Evolutionary conservation across 495 filamentous ascomycete genomes (phyloP).

Genomic region (Penicillium psychrofluorescens): DNA sequence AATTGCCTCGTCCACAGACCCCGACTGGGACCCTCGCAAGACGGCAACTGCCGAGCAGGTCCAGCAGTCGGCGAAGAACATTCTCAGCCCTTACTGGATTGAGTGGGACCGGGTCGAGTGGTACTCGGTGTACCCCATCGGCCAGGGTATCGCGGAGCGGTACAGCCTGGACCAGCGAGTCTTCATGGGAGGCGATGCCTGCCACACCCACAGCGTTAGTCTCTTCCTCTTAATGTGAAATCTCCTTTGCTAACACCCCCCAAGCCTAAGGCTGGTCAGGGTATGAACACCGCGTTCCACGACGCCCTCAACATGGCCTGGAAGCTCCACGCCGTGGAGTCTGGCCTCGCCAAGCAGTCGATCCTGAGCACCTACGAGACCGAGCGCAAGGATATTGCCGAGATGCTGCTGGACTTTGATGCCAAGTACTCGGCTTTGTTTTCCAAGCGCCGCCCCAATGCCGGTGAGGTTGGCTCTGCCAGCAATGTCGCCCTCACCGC

Average conservation of each 20-base stretch:
- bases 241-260: constrained; percentile 25
- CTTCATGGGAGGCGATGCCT: constrained; percentile 58
- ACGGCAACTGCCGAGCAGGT: constrained; percentile 52
- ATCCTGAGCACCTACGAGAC: constrained; percentile 62
- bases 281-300: constrained; percentile 47
- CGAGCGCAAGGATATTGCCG: constrained; percentile 64
- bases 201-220: constrained; percentile 59
- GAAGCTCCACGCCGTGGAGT: constrained; percentile 68
- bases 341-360: constrained; percentile 49
- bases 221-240: background rate
- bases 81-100: constrained; percentile 52
- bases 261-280: constrained; percentile 55
- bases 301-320: constrained; percentile 67
- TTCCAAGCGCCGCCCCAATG: constrained; percentile 51
- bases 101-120: constrained; percentile 50
- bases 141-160: constrained; percentile 54
- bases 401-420: constrained; percentile 68
- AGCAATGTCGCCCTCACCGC: constrained; percentile 22
- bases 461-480: constrained; percentile 47
- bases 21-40: constrained; percentile 47
- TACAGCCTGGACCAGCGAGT: constrained; percentile 51
- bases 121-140: constrained; percentile 59
- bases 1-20: constrained; percentile 56
- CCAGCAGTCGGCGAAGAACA: constrained; percentile 52
- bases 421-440: constrained; percentile 58